These are phyloP conservation scores for Nematocida displodere DNA, from an alignment of 371 early-diverging fungal genomes.

Conservation along the genomic window DNA sequence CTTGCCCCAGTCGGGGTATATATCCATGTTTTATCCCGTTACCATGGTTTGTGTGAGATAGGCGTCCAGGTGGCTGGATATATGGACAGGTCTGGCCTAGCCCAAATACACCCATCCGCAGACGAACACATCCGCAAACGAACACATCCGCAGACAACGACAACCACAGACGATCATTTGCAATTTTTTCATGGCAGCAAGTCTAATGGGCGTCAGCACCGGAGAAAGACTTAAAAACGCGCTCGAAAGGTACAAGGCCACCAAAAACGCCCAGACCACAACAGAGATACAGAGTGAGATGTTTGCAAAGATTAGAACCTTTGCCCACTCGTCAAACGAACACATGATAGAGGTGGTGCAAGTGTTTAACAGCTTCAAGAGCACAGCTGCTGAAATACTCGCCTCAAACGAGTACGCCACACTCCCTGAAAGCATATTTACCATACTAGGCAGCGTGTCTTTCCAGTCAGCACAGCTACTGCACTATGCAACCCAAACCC, in stretches of 20 bases:
- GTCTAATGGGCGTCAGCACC: too few relatives aligned
- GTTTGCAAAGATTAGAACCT: not conserved
- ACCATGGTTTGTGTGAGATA: too few relatives aligned
- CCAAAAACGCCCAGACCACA: not conserved
- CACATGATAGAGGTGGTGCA: not conserved
- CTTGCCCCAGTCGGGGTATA: too few relatives aligned
- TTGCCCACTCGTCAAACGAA: not conserved
- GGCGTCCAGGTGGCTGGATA: too few relatives aligned
- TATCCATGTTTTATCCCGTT: too few relatives aligned
- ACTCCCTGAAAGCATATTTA: not conserved
- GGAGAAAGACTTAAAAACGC: too few relatives aligned
- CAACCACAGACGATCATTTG: too few relatives aligned
- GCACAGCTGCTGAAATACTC: not conserved
- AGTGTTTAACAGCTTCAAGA: not conserved
- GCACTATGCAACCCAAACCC: not conserved
- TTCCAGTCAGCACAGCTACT: not conserved
- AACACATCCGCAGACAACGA: too few relatives aligned
- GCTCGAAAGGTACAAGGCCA: not conserved
- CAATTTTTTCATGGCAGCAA: too few relatives aligned
- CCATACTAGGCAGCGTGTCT: not conserved
- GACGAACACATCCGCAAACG: too few relatives aligned
- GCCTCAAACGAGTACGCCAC: not conserved
- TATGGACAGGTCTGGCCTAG: too few relatives aligned
- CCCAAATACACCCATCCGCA: too few relatives aligned
- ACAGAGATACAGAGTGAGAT: not conserved